Evolutionary conservation across 2,329 filamentous ascomycete genomes (phyloP).

Genomic region (Diaporthe aspalathi): DNA sequence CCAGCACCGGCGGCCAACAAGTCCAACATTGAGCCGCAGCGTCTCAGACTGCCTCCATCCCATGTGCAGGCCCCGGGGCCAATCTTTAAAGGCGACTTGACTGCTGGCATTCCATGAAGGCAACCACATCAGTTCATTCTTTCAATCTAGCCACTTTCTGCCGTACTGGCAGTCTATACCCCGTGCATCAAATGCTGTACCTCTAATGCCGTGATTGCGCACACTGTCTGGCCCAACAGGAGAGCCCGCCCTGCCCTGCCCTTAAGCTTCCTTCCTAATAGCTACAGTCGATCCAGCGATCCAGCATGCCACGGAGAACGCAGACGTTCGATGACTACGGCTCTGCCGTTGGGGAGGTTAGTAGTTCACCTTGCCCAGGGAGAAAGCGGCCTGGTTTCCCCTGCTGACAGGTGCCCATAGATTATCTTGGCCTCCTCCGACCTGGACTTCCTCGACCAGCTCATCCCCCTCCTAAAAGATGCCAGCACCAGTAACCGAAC

Average conservation of each 20-base stretch:
- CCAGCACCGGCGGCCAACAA: not conserved
- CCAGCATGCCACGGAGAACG: conserved; percentile 41
- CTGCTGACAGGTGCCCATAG: conserved; percentile 58
- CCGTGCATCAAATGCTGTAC: not conserved
- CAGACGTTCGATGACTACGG: conserved; percentile 46
- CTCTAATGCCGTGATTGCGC: conserved; percentile 10
- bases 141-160: not conserved
- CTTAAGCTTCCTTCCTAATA: too few species aligned
- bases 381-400: conserved; percentile 7
- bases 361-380: conserved; percentile 25
- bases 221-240: not conserved
- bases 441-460: conserved; percentile 92
- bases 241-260: not conserved
- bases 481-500: conserved; percentile 81
- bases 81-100: not conserved
- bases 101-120: not conserved
- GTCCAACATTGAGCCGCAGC: not conserved
- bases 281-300: not conserved
- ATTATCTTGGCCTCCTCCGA: conserved; percentile 94
- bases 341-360: conserved; percentile 44
- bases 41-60: conserved; percentile 18
- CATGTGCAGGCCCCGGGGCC: not conserved
- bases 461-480: conserved; percentile 95
- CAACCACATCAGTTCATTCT: not conserved
- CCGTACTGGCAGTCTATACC: not conserved